Base-by-base conservation (phyloP, 2,329 filamentous ascomycete genomes). In the Exophiala calicioides region DNA sequence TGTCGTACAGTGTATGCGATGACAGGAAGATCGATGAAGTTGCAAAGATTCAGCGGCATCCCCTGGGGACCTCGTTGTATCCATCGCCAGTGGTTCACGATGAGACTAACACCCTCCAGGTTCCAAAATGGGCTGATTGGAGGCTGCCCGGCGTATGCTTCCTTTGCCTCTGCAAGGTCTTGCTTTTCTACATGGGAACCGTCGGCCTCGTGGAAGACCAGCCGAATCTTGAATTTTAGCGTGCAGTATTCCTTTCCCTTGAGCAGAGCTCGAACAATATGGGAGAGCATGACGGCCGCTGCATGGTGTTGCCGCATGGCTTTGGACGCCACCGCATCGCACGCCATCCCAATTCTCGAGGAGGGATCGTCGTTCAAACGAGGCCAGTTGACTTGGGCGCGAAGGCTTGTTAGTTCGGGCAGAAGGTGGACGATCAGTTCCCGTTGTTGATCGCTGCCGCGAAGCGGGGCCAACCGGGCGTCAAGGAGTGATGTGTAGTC, bases 181-280 rank as follows among this genome's bases (percentile, higher is more conserved):
- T n/a, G n/a, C n/a, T n/a, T n/a, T n/a, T n/a, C n/a, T n/a, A n/a
- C n/a, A n/a, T n/a, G n/a, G n/a, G n/a, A n/a, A n/a, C 29, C 30
- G 12, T 50, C 47, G 12, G 41, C 19, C 21, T 50, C 47, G 19
- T 50, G 30, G 20, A 50, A 44, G 2, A 37, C 31, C 6, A 50
- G n/a, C 7, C 4, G 13, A 7, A 40, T 12, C 12, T 10, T n/a
- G 31, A 29, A 9, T 27, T 21, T 10, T 29, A 26, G 5, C 4
- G 19, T 15, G 27, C 18, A 20, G n/a, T 29, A 20, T 12, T n/a
- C n/a, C 18, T 31, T 2, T 24, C 16, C 24, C 5, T 13, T 2
- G 15, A 41, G 12, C 13, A 50, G 15, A n/a, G 30, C 18, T 5
- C 15, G 10, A n/a, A 50, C 13, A 12, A 50, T 41, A n/a, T 18